Evolutionary conservation across 2,329 filamentous ascomycete species (phyloP), one percentile per base, ranked within the genome.

Genomic region (Pseudopyrenochaeta lycopersici): DNA sequence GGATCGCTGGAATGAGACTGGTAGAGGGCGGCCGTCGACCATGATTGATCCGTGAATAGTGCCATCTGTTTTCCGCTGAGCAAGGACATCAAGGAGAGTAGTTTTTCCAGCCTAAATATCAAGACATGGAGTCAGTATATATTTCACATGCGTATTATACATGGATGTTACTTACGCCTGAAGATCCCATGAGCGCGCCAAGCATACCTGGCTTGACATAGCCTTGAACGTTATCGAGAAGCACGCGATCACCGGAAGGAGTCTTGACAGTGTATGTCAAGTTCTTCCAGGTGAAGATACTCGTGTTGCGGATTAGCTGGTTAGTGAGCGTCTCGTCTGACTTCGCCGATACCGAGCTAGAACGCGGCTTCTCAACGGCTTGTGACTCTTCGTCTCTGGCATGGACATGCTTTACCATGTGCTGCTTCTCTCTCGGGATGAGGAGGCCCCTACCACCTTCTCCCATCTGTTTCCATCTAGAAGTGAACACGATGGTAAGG

Each of bases 261-360:
- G 58, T 78, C 23, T 77, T 80, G 58, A 85, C 95, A 74, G 86
- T 80, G 52, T 84, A 84, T n/a, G 73, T 75, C 4, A 86, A 78
- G 56, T 84, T 75, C 33, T 76, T 71, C 84, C 84, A 86, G 1
- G 90, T 92, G 49, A 96, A 90, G 0, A 89, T 79, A 0, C 85
- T 87, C 0, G 83, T 88, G 70, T 90, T 90, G 18, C 82, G 82
- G 17, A 87, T 73, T 1, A 90, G 77, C 33, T 80, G 71, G 5
- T 71, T 70, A 45, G 78, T 71, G 17, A 41, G 29, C 5, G 46
- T 45, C 0, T 40, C 43, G 11, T 47, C 29, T 20, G 50, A 52
- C 7, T 42, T n/a, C 6, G 49, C 39, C 3, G 45, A 30, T 29
- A 39, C 46, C 21, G 21, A 9, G 23, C 12, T 11, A 23, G 11